These are phyloP conservation scores for Zopfia rhizophila DNA, from an alignment of 2,329 filamentous ascomycete genomes.

Conservation along the genomic window DNA sequence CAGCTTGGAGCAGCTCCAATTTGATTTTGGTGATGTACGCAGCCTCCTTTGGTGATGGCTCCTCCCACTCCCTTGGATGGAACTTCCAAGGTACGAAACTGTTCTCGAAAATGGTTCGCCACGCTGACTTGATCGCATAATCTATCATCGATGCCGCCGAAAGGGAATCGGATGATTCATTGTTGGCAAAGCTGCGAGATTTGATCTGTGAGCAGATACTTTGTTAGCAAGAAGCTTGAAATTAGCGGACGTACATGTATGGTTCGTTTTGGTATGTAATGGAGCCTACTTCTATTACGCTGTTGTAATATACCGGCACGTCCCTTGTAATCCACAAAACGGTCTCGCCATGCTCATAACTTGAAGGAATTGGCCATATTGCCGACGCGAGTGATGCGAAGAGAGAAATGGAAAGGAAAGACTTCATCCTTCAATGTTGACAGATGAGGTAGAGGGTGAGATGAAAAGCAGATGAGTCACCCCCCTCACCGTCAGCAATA, in stretches of 20 bases:
- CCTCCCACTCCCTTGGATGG: conserved; percentile 69
- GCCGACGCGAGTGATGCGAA: conserved; percentile 43
- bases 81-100: conserved; percentile 84
- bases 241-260: no score
- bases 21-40: conserved; percentile 68
- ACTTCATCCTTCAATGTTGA: conserved; percentile 37
- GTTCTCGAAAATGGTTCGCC: conserved; percentile 72
- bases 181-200: conserved; percentile 8
- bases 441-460: conserved; percentile 2
- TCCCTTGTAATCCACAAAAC: conserved; percentile 53
- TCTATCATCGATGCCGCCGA: conserved; percentile 50
- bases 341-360: conserved; percentile 49
- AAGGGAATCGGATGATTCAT: conserved; percentile 7
- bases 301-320: conserved; percentile 48
- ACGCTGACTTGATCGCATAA: conserved; percentile 63
- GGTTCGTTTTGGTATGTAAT: conserved; percentile 21
- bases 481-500: not conserved
- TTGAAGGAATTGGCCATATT: conserved; percentile 56
- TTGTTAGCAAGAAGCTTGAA: conserved; percentile 34
- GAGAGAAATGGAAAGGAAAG: conserved; percentile 24
- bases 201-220: conserved; percentile 16
- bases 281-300: conserved; percentile 43
- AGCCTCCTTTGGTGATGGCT: conserved; percentile 65
- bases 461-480: no score
- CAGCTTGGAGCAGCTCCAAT: conserved; percentile 69